These are phyloP conservation scores for Neurospora sp. DNA, from an alignment of 2,329 filamentous ascomycete species.

Conservation along the genomic window DNA sequence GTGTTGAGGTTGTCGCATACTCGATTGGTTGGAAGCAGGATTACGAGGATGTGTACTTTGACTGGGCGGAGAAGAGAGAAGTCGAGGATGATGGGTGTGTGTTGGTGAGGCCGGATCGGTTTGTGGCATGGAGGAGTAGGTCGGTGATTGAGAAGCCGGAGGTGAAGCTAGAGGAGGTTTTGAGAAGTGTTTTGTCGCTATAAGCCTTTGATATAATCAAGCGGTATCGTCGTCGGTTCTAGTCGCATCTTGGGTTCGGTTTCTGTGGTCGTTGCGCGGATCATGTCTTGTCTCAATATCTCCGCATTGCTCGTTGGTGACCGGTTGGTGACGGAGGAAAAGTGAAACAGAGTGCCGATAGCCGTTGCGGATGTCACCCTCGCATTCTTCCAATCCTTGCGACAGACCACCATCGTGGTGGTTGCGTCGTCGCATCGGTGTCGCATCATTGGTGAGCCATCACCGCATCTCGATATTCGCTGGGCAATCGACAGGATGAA, in stretches of 20 bases:
- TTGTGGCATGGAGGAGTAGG: conserved; percentile 39
- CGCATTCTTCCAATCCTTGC: not conserved
- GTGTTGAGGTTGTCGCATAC: conserved; percentile 36
- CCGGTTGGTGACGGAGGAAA: not conserved
- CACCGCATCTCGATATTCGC: not conserved
- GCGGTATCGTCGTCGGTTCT: not conserved
- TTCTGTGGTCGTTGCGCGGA: not conserved
- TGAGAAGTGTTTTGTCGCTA: conserved; percentile 13
- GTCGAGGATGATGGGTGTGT: conserved; percentile 49
- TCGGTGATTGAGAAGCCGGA: conserved; percentile 11
- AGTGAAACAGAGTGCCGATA: not conserved
- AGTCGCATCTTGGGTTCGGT: not conserved
- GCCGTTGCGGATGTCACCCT: not conserved
- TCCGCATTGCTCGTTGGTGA: not conserved
- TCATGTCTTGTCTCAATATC: not conserved
- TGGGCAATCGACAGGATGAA: not conserved
- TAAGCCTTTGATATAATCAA: not conserved
- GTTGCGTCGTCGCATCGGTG: not conserved
- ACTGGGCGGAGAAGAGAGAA: conserved; percentile 44
- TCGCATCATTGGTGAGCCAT: not conserved
- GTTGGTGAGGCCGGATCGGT: conserved; percentile 47
- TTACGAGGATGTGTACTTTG: conserved; percentile 51
- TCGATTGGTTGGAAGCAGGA: conserved; percentile 48
- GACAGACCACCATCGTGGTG: not conserved
- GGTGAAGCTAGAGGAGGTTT: conserved; percentile 14